Evolutionary conservation across 306 rosid genomes (phyloP).

Genomic region (Gynostemma pentaphyllum): DNA sequence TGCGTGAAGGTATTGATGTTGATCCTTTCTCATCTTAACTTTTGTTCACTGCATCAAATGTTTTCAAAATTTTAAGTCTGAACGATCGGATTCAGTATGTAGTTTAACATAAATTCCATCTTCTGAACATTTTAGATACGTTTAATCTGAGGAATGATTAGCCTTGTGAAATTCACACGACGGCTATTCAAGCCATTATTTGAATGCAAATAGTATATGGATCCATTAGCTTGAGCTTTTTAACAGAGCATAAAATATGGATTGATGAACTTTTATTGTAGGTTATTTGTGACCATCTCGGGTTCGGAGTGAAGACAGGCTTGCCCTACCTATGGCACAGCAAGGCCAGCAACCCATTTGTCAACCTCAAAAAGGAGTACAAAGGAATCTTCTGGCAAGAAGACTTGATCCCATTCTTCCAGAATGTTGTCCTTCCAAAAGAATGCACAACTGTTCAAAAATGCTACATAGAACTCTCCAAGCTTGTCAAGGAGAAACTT

Average conservation of each 20-base stretch:
- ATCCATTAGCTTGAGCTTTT: too few relatives aligned
- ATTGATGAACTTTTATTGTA: slow-evolving; percentile 5
- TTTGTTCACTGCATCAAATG: too few relatives aligned
- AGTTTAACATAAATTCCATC: too few relatives aligned
- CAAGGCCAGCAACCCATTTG: slow-evolving; percentile 48
- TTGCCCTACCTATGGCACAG: slow-evolving; percentile 37
- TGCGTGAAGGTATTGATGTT: slow-evolving; percentile 24
- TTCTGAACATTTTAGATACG: not conserved
- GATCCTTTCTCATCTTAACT: not conserved
- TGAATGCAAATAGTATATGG: too few relatives aligned
- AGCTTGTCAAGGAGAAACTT: slow-evolving; percentile 29
- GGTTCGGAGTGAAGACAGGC: slow-evolving; percentile 33
- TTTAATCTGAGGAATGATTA: not conserved
- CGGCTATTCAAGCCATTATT: not conserved
- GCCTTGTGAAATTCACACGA: not conserved
- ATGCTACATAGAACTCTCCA: slow-evolving; percentile 36
- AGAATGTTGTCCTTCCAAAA: slow-evolving; percentile 19
- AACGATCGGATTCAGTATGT: too few relatives aligned
- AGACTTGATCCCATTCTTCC: slow-evolving; percentile 35
- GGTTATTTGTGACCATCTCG: slow-evolving; percentile 40
- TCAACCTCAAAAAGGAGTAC: slow-evolving; percentile 35
- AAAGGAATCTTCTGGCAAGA: slow-evolving; percentile 40
- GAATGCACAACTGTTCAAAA: slow-evolving; percentile 27
- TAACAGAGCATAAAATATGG: not conserved
- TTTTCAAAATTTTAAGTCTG: too few relatives aligned